These are phyloP conservation scores for Ambrosia trifida DNA, from an alignment of 129 eudicot genomes.

Conservation along the genomic window DNA sequence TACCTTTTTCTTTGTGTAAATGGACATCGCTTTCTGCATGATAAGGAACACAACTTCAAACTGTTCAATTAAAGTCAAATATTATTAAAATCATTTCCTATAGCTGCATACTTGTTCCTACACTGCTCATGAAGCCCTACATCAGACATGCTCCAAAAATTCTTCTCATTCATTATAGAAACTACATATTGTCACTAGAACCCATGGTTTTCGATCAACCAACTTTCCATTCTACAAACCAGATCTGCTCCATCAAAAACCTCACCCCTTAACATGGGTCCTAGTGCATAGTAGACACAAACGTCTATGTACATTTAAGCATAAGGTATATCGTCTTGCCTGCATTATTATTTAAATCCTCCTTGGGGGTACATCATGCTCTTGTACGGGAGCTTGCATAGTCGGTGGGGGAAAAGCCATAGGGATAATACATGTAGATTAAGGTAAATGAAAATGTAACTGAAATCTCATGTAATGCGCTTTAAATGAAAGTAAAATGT, in stretches of 20 bases:
- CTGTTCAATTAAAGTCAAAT: too few relatives aligned
- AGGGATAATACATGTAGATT: slow-evolving; percentile 63
- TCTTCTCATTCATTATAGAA: slow-evolving; percentile 74
- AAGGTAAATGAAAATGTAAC: not conserved
- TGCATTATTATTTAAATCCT: slow-evolving; percentile 61
- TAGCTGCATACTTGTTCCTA: slow-evolving; percentile 79
- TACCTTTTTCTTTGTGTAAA: slow-evolving; percentile 59
- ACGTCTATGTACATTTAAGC: slow-evolving; percentile 94
- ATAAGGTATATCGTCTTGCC: slow-evolving; percentile 78
- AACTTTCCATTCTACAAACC: slow-evolving; percentile 61
- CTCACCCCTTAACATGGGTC: slow-evolving; percentile 86
- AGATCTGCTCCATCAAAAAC: slow-evolving; percentile 78
- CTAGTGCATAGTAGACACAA: slow-evolving; percentile 88
- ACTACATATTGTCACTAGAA: slow-evolving; percentile 89
- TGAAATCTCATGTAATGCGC: not conserved
- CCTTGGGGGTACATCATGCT: slow-evolving; percentile 90
- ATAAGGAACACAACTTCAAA: not conserved
- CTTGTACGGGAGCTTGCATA: slow-evolving; percentile 71
- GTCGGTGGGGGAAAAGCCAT: slow-evolving; percentile 91
- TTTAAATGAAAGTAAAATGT: not conserved
- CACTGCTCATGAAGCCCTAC: slow-evolving; percentile 68
- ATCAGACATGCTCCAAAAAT: slow-evolving; percentile 95
- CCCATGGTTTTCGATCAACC: slow-evolving; percentile 92
- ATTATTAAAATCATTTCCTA: too few relatives aligned
- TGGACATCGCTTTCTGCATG: slow-evolving; percentile 78